These are phyloP conservation scores for Ustilago cynodontis DNA, from an alignment of 1,284 basidiomycete genomes.

Conservation along the genomic window DNA sequence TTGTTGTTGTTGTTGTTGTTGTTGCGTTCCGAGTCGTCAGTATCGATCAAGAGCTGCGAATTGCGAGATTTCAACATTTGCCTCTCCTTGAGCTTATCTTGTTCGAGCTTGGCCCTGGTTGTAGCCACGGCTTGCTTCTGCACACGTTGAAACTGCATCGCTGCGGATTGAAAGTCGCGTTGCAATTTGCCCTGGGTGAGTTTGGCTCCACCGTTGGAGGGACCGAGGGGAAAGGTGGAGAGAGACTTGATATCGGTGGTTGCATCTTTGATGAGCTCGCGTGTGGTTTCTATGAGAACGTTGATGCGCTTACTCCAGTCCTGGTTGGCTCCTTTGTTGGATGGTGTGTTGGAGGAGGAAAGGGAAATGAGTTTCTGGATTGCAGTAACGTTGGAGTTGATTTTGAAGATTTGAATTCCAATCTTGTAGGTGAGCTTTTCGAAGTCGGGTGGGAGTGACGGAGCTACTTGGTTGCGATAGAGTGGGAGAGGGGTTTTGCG, in stretches of 20 bases:
- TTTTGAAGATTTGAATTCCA: constrained; percentile 97
- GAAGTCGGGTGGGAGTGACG: constrained; percentile 73
- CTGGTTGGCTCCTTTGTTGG: constrained; percentile 28
- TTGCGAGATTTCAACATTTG: constrained; percentile 74
- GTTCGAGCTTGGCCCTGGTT: constrained; percentile 83
- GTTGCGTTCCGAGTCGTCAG: constrained; percentile 24
- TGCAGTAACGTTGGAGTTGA: constrained; percentile 95
- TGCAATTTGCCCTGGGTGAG: constrained; percentile 85
- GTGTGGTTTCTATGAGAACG: constrained; percentile 91
- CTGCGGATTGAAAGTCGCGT: constrained; percentile 88
- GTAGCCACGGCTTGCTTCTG: constrained; percentile 89
- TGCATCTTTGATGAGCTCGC: constrained; percentile 91
- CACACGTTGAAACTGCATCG: constrained; percentile 90
- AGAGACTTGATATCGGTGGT: constrained; percentile 89
- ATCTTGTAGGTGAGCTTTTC: constrained; percentile 83
- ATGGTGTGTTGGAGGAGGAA: constrained; percentile 25
- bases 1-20: constrained; percentile 5
- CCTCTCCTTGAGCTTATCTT: constrained; percentile 80
- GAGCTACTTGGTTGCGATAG: constrained; percentile 38
- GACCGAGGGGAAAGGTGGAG: constrained; percentile 20
- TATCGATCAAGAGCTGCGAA: constrained; percentile 54
- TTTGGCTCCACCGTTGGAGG: constrained; percentile 37
- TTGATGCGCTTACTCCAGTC: constrained; percentile 76
- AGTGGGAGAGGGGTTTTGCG: constrained; percentile 53
- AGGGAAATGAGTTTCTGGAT: constrained; percentile 93